Evolutionary conservation across 257 asterid species (phyloP), one percentile per base, ranked within the genome.

Genomic region (Buddleja alternifolia): DNA sequence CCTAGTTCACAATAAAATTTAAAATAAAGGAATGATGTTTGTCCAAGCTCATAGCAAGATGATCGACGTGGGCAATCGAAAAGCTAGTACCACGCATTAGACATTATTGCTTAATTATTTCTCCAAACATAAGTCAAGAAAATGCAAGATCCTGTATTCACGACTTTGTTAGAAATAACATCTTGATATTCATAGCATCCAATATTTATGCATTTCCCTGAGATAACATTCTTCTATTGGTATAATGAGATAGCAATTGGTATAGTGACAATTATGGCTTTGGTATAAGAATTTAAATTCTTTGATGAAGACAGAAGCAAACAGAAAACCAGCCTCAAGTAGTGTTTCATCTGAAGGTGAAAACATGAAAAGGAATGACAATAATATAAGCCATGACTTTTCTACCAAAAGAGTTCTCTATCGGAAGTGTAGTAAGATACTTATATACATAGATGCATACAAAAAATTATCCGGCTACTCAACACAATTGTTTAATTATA

Each of bases 301-400:
- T 57, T 41, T 14, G 42, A 40, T 19, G 40, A 47, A 74, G 32
- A 37, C 16, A 69, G 32, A 52, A 44, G 50, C 7, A 57, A 74
- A 1, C 29, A 10, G 39, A 19, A 40, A 40, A 44, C 59, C 68
- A 54, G 23, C 19, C 53, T 7, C 47, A 23, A n/a, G 10, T 58
- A 39, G 58, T 10, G 17, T 54, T 58, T 20, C 69, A 52, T 2
- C 23, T 70, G 44, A 60, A 60, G 25, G 24, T 23, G 19, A 51
- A 52, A 50, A 23, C 52, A 61, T 20, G 45, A 10, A 41, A n/a
- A 55, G 12, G 10, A 11, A 44, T 63, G 59, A 61, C 14, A 20
- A 56, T 56, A n/a, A 54, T 14, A 40, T 4, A 60, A 63, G 39
- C 37, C 4, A 11, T 23, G 12, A 25, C 24, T 56, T 70, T 20